Evolutionary conservation across 345 rosid genomes (phyloP).

Genomic region (Arabidopsis arenosa): DNA sequence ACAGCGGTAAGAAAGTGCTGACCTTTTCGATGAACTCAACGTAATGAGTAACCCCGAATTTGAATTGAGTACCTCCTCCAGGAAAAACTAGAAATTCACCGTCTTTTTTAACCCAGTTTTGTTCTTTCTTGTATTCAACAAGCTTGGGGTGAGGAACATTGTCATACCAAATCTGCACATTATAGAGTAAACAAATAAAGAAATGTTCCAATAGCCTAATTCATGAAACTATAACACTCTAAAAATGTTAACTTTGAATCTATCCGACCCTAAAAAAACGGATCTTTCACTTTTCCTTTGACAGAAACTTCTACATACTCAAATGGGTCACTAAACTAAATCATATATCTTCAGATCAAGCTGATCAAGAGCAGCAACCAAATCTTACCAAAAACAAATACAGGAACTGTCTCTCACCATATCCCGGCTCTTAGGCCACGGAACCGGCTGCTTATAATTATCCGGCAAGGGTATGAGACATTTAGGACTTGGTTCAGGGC

Average conservation of each 20-base stretch:
- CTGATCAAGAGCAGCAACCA: constrained; percentile 23
- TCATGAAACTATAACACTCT: background rate
- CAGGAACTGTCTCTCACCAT: constrained; percentile 83
- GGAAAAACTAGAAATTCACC: constrained; percentile 79
- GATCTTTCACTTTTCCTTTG: constrained; percentile 4
- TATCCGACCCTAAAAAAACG: background rate
- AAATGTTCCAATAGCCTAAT: constrained; percentile 7
- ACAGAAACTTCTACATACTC: constrained; percentile 12
- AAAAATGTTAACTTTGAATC: background rate
- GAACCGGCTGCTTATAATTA: constrained; percentile 71
- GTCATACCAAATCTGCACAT: constrained; percentile 70
- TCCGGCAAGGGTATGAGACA: constrained; percentile 79
- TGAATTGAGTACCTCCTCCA: constrained; percentile 97
- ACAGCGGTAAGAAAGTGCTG: background rate
- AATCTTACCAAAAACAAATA: constrained; percentile 58
- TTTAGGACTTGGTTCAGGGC: constrained; percentile 67
- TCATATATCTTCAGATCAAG: constrained; percentile 20
- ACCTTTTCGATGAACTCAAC: constrained; percentile 73
- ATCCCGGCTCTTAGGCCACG: constrained; percentile 96
- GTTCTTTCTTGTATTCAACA: constrained; percentile 94
- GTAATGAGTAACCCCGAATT: constrained; percentile 75
- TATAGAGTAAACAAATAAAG: background rate
- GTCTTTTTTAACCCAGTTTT: constrained; percentile 78
- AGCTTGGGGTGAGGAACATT: constrained; percentile 97
- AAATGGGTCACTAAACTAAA: constrained; percentile 15